These are phyloP conservation scores for Symbiodinium natans DNA, from an alignment of 73 alveolate genomes.

Conservation along the genomic window DNA sequence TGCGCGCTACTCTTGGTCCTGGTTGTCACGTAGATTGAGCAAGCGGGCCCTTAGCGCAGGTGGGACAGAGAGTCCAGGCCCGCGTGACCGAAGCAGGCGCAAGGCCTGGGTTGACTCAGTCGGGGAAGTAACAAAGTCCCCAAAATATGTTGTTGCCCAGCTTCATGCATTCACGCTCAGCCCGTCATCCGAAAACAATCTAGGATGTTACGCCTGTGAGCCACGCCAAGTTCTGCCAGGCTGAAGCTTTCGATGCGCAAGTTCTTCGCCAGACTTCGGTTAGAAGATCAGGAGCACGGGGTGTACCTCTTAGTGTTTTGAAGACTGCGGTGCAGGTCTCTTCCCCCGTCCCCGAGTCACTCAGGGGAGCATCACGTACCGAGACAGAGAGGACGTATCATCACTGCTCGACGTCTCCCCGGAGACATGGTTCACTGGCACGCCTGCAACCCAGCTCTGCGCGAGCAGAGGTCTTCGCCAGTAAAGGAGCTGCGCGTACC, in stretches of 20 bases:
- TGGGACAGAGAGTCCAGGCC: constrained; percentile 42
- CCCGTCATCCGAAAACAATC: no score
- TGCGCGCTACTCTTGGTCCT: no score
- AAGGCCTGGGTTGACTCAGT: not conserved
- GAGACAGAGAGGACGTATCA: constrained; percentile 76
- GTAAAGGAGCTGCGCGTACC: no score
- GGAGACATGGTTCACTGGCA: constrained; percentile 70
- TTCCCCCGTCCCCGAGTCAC: no score
- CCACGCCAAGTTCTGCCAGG: no score
- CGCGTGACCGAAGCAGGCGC: constrained; percentile 18
- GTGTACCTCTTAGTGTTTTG: no score
- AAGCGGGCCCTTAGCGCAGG: not conserved
- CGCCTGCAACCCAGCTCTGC: not conserved
- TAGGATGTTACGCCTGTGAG: no score
- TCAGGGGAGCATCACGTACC: no score
- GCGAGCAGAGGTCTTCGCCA: not conserved
- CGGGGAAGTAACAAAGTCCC: not conserved
- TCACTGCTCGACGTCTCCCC: constrained; percentile 67
- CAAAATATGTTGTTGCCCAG: no score
- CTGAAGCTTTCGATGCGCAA: constrained; percentile 53
- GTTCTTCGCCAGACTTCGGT: constrained; percentile 24
- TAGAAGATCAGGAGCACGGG: constrained; percentile 43
- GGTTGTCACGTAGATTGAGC: no score
- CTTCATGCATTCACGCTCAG: no score
- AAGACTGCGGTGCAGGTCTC: no score